Percentiles rank a stretch among this genome's conserved stretches.
These are phyloP conservation scores for Sanghuangporus baumii DNA, from an alignment of 1,284 basidiomycete genomes.

Conservation along the genomic window DNA sequence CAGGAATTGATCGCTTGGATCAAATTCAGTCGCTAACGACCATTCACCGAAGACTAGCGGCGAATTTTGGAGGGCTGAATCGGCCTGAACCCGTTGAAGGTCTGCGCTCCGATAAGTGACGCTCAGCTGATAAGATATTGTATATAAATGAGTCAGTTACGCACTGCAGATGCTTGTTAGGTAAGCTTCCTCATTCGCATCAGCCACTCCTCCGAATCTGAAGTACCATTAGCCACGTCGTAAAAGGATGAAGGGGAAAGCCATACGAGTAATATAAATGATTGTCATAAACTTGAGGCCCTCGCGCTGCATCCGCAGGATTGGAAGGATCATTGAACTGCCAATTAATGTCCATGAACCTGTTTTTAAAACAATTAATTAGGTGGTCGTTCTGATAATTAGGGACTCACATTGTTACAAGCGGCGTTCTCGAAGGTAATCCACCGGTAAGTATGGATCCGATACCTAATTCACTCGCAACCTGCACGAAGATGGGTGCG, in stretches of 20 bases:
- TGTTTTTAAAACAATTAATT: slow-evolving; percentile 24
- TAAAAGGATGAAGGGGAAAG: not conserved
- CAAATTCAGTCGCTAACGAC: slow-evolving; percentile 66
- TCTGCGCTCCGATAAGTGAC: slow-evolving; percentile 29
- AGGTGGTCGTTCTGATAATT: not conserved
- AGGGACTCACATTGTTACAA: slow-evolving; percentile 45
- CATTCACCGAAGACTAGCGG: slow-evolving; percentile 58
- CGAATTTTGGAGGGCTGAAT: slow-evolving; percentile 42
- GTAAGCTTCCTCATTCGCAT: slow-evolving; percentile 58
- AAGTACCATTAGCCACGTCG: not conserved
- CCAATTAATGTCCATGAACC: slow-evolving; percentile 78
- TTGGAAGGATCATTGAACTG: slow-evolving; percentile 63
- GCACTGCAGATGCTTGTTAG: slow-evolving; percentile 63
- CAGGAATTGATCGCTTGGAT: slow-evolving; percentile 57
- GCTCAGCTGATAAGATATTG: not conserved
- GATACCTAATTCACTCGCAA: slow-evolving; percentile 33
- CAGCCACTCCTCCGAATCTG: slow-evolving; percentile 68
- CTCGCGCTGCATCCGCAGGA: slow-evolving; percentile 58
- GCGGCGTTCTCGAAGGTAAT: slow-evolving; percentile 26
- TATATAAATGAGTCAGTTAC: slow-evolving; percentile 19
- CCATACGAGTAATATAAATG: slow-evolving; percentile 70
- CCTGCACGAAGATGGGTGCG: slow-evolving; percentile 42
- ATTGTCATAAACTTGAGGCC: slow-evolving; percentile 72
- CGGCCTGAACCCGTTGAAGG: slow-evolving; percentile 43
- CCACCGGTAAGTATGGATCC: slow-evolving; percentile 26